Evolutionary conservation across 2,329 filamentous ascomycete genomes (phyloP), one percentile per base, ranked within the genome.

Genomic region (Ramularia endophylla): DNA sequence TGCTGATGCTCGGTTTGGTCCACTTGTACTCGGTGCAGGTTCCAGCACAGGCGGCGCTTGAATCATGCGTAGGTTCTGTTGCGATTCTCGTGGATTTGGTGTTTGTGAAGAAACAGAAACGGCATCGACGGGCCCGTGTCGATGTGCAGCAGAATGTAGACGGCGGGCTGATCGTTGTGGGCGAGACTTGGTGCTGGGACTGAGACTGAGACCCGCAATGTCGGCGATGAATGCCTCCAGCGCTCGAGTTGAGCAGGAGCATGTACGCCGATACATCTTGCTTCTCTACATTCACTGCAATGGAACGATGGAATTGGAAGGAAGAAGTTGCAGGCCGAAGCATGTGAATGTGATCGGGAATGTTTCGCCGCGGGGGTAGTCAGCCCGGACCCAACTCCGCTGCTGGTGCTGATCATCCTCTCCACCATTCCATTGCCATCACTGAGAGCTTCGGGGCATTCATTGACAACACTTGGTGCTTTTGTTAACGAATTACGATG

Each of bases 221-320:
- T 57, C 48, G 34, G 46, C 43, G 22, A 55, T 36, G 25, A 55
- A 51, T 8, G 35, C 28, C 18, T 54, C 52, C 9, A 57, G 52
- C 9, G 52, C 53, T 33, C 43, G 39, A 2, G 48, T 49, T n/a
- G 52, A 48, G 40, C 49, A 55, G 8, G 28, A 30, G 22, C 53
- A 56, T 11, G 11, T 25, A 25, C 22, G 11, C 18, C 38, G 40
- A 36, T 36, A 32, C 52, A 53, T 53, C 11, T 20, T 43, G 17
- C n/a, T n/a, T n/a, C n/a, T n/a, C n/a, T n/a, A n/a, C n/a, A n/a
- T n/a, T n/a, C n/a, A n/a, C n/a, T n/a, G n/a, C n/a, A n/a, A n/a
- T n/a, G n/a, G n/a, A n/a, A n/a, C n/a, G n/a, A n/a, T n/a, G n/a
- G n/a, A n/a, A n/a, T n/a, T n/a, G n/a, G n/a, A n/a, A n/a, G n/a